Conservation (phyloP, 2,329 filamentous ascomycete species). For the Colletotrichum theobromicola region DNA sequence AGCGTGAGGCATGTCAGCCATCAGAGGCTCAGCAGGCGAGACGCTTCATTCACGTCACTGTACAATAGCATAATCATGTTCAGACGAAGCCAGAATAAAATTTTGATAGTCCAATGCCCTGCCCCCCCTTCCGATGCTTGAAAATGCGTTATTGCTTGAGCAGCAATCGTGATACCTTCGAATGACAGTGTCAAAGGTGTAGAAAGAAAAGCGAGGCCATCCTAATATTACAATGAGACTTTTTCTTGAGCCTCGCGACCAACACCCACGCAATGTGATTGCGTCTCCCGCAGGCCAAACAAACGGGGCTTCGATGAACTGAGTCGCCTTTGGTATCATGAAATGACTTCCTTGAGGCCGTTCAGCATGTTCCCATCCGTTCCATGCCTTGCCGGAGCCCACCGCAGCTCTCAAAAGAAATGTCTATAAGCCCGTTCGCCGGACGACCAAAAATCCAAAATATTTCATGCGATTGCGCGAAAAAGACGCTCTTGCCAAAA, state of each 20-base stretch:
- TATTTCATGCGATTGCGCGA: not conserved
- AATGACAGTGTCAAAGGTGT: not conserved
- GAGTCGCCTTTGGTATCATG: not conserved
- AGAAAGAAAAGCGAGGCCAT: not conserved
- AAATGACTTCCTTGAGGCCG: conserved; percentile 3
- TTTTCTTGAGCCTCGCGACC: not conserved
- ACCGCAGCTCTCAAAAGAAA: conserved; percentile 1
- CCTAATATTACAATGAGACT: conserved; percentile 18
- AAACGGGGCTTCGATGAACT: not conserved
- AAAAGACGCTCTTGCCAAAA: conserved; percentile 2
- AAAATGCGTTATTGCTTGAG: not conserved
- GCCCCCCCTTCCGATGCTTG: not conserved
- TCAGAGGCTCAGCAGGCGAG: not conserved
- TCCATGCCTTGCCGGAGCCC: conserved; percentile 2
- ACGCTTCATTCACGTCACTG: conserved; percentile 6
- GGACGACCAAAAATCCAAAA: conserved; percentile 1
- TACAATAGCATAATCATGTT: conserved; percentile 19
- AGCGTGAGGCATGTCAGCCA: not conserved
- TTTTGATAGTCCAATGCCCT: not conserved
- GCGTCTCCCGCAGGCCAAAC: not conserved
- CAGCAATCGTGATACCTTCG: not conserved
- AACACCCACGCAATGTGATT: not conserved
- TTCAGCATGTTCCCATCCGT: not conserved
- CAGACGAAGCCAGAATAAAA: conserved; percentile 15
- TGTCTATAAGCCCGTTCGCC: conserved; percentile 10